Evolutionary conservation across 2,329 filamentous ascomycete genomes (phyloP), one percentile per base, ranked within the genome.

Genomic region (Mariannaea elegans): DNA sequence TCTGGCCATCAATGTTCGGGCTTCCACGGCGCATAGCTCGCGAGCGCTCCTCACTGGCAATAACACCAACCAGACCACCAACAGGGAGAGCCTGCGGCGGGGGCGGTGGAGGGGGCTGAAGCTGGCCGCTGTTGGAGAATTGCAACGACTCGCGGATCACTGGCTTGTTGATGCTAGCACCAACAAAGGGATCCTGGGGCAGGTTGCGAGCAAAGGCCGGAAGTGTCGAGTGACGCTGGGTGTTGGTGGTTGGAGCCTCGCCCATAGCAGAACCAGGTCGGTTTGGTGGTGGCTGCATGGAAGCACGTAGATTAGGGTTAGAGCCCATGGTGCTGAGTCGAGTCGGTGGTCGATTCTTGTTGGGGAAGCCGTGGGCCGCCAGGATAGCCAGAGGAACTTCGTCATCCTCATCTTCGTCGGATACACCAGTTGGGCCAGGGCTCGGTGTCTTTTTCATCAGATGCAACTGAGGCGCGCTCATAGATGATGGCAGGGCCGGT

Each of bases 321-420:
- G 91, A 92, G 63, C 83, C 85, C 71, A 87, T 86, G 56, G 81
- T 84, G 64, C 79, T 84, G 23, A 92, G 81, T 42, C 87, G 86
- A 23, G 85, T 89, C 1, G 93, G 92, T 13, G 92, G 90, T 16
- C 91, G 86, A 68, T 87, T 90, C 76, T 88, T 93, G 75, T 83
- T 88, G 0, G 93, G 93, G 70, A 97, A 97, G 2, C 93, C 93
- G 73, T 97, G 93, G 2, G 93, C 93, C 54, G 92, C 91, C 18
- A 97, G 81, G 66, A 97, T 95, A 12, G 89, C 93, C 38, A 97
- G 80, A 0, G 93, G 93, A 12, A 97, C 86, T 69, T 97, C 93
- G 58, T 97, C 93, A 67, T 97, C 93, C 48, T 97, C 93, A 67
- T 97, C 93, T 57, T 94, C 91, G 34, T 93, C 90, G 1, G 88